A percentile compares a stretch with the other conserved stretches of the same genome.
These are phyloP conservation scores for Ceratocystis harringtonii DNA, from an alignment of 2,329 filamentous ascomycete species.

Conservation along the genomic window DNA sequence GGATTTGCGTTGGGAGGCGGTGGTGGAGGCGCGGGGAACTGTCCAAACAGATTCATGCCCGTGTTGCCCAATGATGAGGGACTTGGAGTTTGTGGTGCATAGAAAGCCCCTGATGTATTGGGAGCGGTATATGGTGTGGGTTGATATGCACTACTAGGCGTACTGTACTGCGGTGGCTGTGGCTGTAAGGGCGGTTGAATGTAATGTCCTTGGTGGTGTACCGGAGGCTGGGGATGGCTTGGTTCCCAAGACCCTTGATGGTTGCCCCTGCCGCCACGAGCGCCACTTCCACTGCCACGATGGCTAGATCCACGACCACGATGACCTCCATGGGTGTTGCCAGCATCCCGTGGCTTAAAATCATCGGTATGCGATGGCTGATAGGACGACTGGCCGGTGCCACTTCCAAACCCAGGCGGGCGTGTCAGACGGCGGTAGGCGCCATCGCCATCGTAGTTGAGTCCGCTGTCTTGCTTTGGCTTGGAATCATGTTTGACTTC, in stretches of 20 bases:
- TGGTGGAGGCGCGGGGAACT: conserved; percentile 6
- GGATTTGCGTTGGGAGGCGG: conserved; percentile 11
- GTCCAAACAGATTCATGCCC: background rate
- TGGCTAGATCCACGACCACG: conserved; percentile 13
- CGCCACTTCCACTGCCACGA: background rate
- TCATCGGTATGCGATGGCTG: conserved; percentile 13
- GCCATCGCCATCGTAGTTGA: conserved; percentile 57
- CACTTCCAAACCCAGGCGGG: conserved; percentile 46
- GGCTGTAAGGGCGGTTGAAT: background rate
- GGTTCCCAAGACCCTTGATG: conserved; percentile 10
- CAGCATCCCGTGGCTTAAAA: background rate
- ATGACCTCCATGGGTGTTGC: conserved; percentile 23
- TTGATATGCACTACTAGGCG: background rate
- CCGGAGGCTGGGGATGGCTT: background rate
- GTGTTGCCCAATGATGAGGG: background rate
- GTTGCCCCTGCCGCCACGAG: conserved; percentile 23
- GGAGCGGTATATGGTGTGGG: background rate
- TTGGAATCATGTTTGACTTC: conserved; percentile 29
- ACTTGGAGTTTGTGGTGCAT: background rate
- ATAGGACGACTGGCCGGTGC: conserved; percentile 31
- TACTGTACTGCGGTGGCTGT: background rate
- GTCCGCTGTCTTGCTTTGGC: conserved; percentile 27
- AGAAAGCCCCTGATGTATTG: background rate
- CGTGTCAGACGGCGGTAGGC: conserved; percentile 58
- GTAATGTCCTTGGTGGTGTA: background rate